Evolutionary conservation across 306 rosid genomes (phyloP), one percentile per base, ranked within the genome.

Genomic region (Crotalaria pallida): DNA sequence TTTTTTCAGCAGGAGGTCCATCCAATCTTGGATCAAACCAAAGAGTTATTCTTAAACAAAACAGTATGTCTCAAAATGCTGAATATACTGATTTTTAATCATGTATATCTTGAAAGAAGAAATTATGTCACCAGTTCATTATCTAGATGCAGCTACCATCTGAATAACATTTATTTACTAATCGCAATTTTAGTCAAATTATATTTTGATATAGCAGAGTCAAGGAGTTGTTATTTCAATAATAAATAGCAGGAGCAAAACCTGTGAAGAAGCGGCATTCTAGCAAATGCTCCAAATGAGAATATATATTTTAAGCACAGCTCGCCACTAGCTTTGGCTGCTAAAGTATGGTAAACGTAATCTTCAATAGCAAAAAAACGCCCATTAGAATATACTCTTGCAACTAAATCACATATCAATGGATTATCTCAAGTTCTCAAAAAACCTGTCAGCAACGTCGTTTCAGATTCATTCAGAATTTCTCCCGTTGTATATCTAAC

Each of bases 271-370:
- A 95, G 97, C 29, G 99, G 97, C 69, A 78, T 84, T 88, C 89
- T 83, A 18, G 99, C 51, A 77, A 91, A 82, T 34, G 96, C 99
- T 65, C 99, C 99, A 47, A 95, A 91, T 65, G 97, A 77, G 75
- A 95, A 89, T 1, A 95, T 81, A 77, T 95, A 76, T 65, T 84
- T 95, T 65, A 95, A 77, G 96, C 99, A 95, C 84, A 87, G 73
- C 75, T 95, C 99, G 10, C 99, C 99, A 52, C 99, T 95, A 73
- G 88, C 88, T 80, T 91, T 95, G 65, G 99, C 97, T 3, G 92
- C 99, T 82, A 81, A 62, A 3, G 97, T 95, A 77, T 95, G 99
- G 80, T 95, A 95, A 56, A 68, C 76, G 79, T 95, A 95, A 83
- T 95, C 99, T 95, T 70, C 84, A 82, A 67, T 57, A 67, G 72